Conservation (phyloP, 2,329 filamentous ascomycete species). For the Ophiocordyceps camponoti-saundersi region DNA sequence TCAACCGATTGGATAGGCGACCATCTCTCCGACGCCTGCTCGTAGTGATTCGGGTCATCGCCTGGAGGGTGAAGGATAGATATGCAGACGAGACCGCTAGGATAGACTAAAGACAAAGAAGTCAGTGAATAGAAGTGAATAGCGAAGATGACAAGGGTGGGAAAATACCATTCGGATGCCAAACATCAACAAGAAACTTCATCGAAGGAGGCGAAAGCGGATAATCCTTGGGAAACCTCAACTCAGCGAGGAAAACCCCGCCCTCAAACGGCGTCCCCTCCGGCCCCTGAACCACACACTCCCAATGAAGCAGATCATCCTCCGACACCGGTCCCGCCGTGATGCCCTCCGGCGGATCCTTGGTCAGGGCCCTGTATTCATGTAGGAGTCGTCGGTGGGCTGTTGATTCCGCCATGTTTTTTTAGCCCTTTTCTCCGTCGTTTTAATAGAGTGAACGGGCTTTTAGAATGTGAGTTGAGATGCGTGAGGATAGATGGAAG, state of each 20-base stretch:
- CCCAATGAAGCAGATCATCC: conserved; percentile 92
- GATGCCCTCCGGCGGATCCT: conserved; percentile 93
- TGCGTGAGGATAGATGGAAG: not conserved
- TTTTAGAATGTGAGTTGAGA: no score
- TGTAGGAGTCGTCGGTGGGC: conserved; percentile 73
- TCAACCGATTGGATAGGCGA: conserved; percentile 93
- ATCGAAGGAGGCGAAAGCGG: conserved; percentile 91
- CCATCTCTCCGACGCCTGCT: conserved; percentile 90
- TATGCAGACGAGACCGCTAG: conserved; percentile 85
- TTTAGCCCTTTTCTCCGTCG: not conserved
- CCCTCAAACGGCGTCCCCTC: conserved; percentile 94
- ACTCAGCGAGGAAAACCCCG: conserved; percentile 84
- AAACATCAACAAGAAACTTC: conserved; percentile 87
- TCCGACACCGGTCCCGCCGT: conserved; percentile 84
- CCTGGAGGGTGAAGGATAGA: conserved; percentile 95
- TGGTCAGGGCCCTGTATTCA: conserved; percentile 88
- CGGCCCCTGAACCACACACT: conserved; percentile 87
- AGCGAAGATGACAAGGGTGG: not conserved
- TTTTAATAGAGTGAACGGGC: no score
- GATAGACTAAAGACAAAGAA: conserved; percentile 48
- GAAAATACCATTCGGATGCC: conserved; percentile 78
- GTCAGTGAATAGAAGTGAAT: not conserved
- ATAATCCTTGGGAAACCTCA: conserved; percentile 92
- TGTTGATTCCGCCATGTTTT: conserved; percentile 41
- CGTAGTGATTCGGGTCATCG: conserved; percentile 96